phyloP scores from a whole-genome alignment of 2,329 filamentous ascomycete genomes.

The Aspergillus latus region DNA sequence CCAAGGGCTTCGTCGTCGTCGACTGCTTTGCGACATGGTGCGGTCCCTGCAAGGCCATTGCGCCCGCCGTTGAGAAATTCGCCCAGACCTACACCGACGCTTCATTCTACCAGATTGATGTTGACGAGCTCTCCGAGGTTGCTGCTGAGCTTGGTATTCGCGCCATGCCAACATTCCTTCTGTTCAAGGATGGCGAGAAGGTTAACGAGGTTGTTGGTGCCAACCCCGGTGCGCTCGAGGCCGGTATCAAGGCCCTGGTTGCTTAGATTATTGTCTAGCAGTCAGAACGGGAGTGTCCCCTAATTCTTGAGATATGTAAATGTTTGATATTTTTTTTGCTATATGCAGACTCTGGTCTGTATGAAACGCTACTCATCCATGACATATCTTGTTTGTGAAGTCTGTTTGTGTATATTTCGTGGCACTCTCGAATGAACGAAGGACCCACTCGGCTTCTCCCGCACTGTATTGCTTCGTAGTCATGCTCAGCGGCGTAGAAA shows the following conservation, averaged over 20 bases:
- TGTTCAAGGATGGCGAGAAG: slow-evolving; percentile 80
- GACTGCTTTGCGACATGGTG: slow-evolving; percentile 92
- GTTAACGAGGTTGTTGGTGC: slow-evolving; percentile 74
- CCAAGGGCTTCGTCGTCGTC: slow-evolving; percentile 65
- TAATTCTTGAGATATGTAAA: too few species aligned
- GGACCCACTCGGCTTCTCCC: too few species aligned
- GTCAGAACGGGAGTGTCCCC: too few species aligned
- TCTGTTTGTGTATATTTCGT: too few species aligned
- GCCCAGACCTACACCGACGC: slow-evolving; percentile 59
- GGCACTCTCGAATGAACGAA: too few species aligned
- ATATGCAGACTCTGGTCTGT: too few species aligned
- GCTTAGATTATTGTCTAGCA: slow-evolving; percentile 15
- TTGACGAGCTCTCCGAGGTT: slow-evolving; percentile 75
- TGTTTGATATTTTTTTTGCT: too few species aligned
- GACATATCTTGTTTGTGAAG: too few species aligned
- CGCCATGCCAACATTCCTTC: slow-evolving; percentile 88
- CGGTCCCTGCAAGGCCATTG: slow-evolving; percentile 89
- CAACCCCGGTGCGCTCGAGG: slow-evolving; percentile 67
- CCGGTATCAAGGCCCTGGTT: slow-evolving; percentile 27
- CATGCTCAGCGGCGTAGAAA: too few species aligned
- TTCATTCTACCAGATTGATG: slow-evolving; percentile 86
- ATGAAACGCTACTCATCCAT: too few species aligned
- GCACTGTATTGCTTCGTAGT: too few species aligned
- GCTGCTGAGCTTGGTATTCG: slow-evolving; percentile 75
- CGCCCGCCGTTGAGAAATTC: slow-evolving; percentile 69